These are phyloP conservation scores for Suillus placidus DNA, from an alignment of 768 basidiomycete genomes.

Conservation along the genomic window DNA sequence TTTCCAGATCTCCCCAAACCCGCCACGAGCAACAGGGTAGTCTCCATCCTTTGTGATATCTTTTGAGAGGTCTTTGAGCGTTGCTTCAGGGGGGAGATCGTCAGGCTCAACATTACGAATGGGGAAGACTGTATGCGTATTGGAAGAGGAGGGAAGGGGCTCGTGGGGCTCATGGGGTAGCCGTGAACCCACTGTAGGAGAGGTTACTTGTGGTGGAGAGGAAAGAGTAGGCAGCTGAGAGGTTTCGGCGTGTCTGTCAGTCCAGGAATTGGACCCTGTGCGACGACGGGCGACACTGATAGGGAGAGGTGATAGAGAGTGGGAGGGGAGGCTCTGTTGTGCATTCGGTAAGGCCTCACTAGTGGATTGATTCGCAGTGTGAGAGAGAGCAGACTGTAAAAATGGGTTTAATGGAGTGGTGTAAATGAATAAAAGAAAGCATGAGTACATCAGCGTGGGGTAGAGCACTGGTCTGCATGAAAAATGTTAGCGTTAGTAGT, in stretches of 20 bases:
- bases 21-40: not conserved
- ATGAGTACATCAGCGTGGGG: not conserved
- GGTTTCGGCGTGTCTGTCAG: too few species aligned
- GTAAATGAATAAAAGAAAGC: too few species aligned
- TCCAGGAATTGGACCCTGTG: too few species aligned
- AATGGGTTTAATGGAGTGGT: not conserved
- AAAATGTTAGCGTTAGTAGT: not conserved
- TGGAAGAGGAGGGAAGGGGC: not conserved
- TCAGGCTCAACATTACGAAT: not conserved
- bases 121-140: not conserved
- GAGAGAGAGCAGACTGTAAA: not conserved
- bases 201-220: too few species aligned
- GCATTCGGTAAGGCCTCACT: too few species aligned
- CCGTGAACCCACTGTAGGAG: not conserved
- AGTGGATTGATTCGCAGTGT: too few species aligned
- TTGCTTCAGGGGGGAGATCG: not conserved
- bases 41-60: not conserved
- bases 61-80: not conserved
- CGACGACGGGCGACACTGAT: too few species aligned
- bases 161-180: not conserved
- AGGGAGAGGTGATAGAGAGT: too few species aligned
- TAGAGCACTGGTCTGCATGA: not conserved
- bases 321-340: too few species aligned
- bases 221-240: too few species aligned
- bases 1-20: constrained; percentile 13